phyloP scores from a whole-genome alignment of 768 basidiomycete genomes.

The Fibroporia radiculosa region DNA sequence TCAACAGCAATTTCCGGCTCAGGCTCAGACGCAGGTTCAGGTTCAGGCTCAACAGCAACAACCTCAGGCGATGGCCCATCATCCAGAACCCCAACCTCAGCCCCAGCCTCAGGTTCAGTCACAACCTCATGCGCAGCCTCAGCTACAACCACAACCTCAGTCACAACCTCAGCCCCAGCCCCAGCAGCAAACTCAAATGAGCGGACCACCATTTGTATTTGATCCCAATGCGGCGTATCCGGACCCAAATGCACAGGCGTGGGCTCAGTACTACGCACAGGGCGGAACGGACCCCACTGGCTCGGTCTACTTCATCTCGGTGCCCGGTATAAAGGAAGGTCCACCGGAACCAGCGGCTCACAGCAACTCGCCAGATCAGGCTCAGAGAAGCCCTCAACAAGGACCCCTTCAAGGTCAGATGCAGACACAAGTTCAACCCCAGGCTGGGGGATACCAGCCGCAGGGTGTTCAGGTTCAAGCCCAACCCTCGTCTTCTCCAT shows the following conservation, averaged over 20 bases:
- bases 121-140: slow-evolving; percentile 24
- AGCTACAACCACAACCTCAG: slow-evolving; percentile 20
- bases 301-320: slow-evolving; percentile 71
- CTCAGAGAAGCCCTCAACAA: not conserved
- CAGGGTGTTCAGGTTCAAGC: not conserved
- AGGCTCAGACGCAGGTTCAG: slow-evolving; percentile 21
- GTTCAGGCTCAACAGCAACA: slow-evolving; percentile 23
- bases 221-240: slow-evolving; percentile 62
- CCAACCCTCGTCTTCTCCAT: not conserved
- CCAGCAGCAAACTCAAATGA: slow-evolving; percentile 26
- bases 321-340: slow-evolving; percentile 62
- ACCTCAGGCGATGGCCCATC: slow-evolving; percentile 17
- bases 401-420: not conserved
- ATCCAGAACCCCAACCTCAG: slow-evolving; percentile 26
- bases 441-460: not conserved
- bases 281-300: slow-evolving; percentile 72
- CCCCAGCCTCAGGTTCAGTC: slow-evolving; percentile 23
- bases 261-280: slow-evolving; percentile 80
- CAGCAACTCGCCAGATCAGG: slow-evolving; percentile 2
- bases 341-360: slow-evolving; percentile 9
- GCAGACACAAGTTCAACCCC: not conserved
- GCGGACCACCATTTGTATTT: slow-evolving; percentile 45
- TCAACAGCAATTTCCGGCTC: slow-evolving; percentile 23
- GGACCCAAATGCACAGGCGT: slow-evolving; percentile 78
- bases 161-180: slow-evolving; percentile 17